phyloP scores from a whole-genome alignment of 306 rosid genomes.

The Cucurbita pepo region DNA sequence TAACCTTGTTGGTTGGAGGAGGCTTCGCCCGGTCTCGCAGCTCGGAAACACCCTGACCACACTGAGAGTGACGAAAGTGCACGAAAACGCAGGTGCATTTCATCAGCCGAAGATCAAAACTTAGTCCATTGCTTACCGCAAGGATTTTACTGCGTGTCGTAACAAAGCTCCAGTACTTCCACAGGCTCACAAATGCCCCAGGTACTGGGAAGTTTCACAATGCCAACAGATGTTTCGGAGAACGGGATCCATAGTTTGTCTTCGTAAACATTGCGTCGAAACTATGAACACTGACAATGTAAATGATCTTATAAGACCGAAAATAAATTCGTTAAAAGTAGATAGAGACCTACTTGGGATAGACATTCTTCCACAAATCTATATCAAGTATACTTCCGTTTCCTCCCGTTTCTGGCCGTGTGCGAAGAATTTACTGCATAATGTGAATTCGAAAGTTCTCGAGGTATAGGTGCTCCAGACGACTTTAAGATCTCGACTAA shows the following conservation, averaged over 20 bases:
- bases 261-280: background rate
- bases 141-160: background rate
- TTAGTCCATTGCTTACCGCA: background rate
- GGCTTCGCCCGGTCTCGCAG: too few relatives aligned
- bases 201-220: background rate
- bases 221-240: background rate
- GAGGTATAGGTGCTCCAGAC: constrained; percentile 56
- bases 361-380: background rate
- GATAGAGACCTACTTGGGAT: background rate
- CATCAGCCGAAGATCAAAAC: background rate
- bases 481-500: constrained; percentile 40
- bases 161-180: background rate
- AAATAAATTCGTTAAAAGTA: background rate
- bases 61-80: too few relatives aligned
- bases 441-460: constrained; percentile 43
- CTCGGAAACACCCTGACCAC: too few relatives aligned
- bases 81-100: background rate
- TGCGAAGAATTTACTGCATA: constrained; percentile 19
- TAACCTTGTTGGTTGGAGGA: too few relatives aligned
- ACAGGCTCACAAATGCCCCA: background rate
- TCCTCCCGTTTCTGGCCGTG: constrained; percentile 23
- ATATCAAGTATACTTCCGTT: constrained; percentile 15
- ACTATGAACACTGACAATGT: background rate
- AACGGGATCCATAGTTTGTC: background rate
- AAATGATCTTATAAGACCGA: background rate